Evolutionary conservation across 2,329 filamentous ascomycete genomes (phyloP).

Genomic region (Trichoderma oligosporum): DNA sequence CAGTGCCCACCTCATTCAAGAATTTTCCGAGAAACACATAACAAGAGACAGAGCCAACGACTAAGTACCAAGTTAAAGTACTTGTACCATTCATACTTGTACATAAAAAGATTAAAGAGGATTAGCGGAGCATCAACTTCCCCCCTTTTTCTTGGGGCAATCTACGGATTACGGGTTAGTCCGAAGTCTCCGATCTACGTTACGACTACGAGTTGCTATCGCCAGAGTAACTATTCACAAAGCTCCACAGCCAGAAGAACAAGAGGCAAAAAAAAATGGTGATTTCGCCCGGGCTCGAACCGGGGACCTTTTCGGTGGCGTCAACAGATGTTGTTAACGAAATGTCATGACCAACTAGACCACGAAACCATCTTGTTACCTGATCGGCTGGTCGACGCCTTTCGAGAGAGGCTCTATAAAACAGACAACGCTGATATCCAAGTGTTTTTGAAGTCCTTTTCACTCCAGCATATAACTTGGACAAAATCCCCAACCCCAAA

Average conservation of each 20-base stretch:
- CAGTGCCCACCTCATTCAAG: neutral
- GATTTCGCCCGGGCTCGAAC: conserved; percentile 21
- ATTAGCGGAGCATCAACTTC: conserved; percentile 6
- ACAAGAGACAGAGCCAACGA: conserved; percentile 2
- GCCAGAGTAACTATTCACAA: neutral
- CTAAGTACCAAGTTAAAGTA: no score
- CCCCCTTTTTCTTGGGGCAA: neutral
- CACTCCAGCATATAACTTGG: neutral
- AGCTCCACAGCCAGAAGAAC: neutral
- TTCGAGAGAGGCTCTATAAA: neutral
- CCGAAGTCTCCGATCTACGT: neutral
- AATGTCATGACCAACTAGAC: conserved; percentile 22
- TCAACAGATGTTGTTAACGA: conserved; percentile 21
- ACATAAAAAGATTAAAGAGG: neutral
- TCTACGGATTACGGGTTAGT: neutral
- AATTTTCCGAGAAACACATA: conserved; percentile 13
- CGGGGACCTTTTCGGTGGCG: conserved; percentile 21
- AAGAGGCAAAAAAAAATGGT: conserved; percentile 15
- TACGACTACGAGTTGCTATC: neutral
- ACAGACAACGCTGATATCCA: neutral
- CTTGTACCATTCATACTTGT: no score
- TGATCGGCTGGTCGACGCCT: conserved; percentile 5
- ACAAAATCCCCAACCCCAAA: neutral
- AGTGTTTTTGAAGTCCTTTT: no score
- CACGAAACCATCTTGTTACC: conserved; percentile 15